Evolutionary conservation across 2,329 filamentous ascomycete genomes (phyloP).

Genomic region (Emmonsiellopsis sp.): DNA sequence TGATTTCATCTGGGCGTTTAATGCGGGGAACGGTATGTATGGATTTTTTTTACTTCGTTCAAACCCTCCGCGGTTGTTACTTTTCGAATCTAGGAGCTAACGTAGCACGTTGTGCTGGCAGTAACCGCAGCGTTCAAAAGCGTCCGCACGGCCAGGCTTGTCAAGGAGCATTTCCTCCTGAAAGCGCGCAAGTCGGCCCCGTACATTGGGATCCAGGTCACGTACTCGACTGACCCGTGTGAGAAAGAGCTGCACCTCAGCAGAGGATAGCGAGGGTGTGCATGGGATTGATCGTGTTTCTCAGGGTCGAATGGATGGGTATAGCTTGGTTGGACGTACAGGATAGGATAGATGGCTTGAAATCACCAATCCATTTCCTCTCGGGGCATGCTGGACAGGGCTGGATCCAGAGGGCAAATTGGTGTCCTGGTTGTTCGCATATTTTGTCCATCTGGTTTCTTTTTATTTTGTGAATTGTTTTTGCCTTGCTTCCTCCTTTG

Average conservation of each 20-base stretch:
- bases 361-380: too few species aligned
- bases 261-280: neutral
- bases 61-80: neutral
- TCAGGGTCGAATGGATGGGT: too few species aligned
- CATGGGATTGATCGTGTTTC: neutral
- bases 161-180: constrained; percentile 24
- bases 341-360: too few species aligned
- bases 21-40: constrained; percentile 34
- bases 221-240: constrained; percentile 32
- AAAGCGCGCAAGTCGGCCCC: constrained; percentile 18
- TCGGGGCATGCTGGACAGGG: too few species aligned
- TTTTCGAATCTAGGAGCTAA: constrained; percentile 9
- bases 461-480: too few species aligned
- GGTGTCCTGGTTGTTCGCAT: too few species aligned
- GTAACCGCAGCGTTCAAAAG: constrained; percentile 32
- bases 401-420: too few species aligned
- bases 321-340: too few species aligned
- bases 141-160: constrained; percentile 26
- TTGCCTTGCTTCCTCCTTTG: too few species aligned
- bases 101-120: constrained; percentile 10
- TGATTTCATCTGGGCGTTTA: constrained; percentile 35
- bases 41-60: too few species aligned
- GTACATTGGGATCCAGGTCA: constrained; percentile 27
- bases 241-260: constrained; percentile 28
- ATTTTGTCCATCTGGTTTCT: too few species aligned